phyloP scores from a whole-genome alignment of 2,329 filamentous ascomycete species.

The Hypoxylon sp. region DNA sequence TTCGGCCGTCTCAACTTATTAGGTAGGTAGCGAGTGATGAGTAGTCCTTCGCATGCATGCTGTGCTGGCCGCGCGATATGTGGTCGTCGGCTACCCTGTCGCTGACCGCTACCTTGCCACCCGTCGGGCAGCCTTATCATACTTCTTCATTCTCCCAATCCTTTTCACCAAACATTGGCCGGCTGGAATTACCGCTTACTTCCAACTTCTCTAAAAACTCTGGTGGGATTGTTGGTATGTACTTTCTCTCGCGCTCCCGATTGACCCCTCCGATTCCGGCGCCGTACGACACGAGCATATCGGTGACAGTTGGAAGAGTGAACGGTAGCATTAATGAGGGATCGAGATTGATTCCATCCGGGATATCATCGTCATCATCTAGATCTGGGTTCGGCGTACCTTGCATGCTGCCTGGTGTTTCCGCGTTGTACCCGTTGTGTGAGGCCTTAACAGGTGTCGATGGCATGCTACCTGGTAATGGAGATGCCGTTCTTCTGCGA shows the following conservation, averaged over 20 bases:
- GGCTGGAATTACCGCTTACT: conserved; percentile 61
- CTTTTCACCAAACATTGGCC: conserved; percentile 70
- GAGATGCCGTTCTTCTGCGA: conserved; percentile 61
- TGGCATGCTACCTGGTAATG: conserved; percentile 52
- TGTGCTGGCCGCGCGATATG: conserved; percentile 31
- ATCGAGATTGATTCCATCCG: conserved; percentile 83
- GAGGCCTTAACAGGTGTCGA: conserved; percentile 54
- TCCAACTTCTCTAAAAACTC: conserved; percentile 94
- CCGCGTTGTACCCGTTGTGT: conserved; percentile 58
- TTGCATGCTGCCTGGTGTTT: conserved; percentile 57
- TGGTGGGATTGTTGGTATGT: conserved; percentile 92
- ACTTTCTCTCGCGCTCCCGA: conserved; percentile 90
- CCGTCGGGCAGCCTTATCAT: conserved; percentile 31
- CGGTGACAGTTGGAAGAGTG: conserved; percentile 92
- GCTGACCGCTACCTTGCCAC: conserved; percentile 31
- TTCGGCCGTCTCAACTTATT: conserved; percentile 32
- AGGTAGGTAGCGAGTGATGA: conserved; percentile 38
- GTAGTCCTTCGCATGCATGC: conserved; percentile 38
- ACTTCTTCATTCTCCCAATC: conserved; percentile 77
- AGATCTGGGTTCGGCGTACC: conserved; percentile 57
- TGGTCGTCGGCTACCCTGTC: conserved; percentile 27
- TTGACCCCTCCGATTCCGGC: conserved; percentile 95
- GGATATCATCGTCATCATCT: conserved; percentile 76
- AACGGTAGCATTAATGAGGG: conserved; percentile 94
- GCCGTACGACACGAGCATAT: conserved; percentile 96